phyloP scores from a whole-genome alignment of 805 yeast genomes.

The Lachancea sp. region DNA sequence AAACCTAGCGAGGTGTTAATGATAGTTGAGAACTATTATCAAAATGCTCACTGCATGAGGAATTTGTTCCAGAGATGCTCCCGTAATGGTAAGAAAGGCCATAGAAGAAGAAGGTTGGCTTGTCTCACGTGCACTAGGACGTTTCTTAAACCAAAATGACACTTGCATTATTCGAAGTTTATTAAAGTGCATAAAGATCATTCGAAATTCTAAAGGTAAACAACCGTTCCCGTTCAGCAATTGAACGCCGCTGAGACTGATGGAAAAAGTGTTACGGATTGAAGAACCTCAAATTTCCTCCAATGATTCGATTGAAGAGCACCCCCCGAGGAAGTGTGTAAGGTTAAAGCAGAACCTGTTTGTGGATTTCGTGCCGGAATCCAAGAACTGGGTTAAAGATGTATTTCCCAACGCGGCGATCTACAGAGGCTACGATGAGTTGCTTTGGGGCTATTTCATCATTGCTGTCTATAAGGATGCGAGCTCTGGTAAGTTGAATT shows the following conservation, averaged over 20 bases:
- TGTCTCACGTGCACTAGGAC: too few relatives aligned
- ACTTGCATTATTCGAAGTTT: too few relatives aligned
- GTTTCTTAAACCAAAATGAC: too few relatives aligned
- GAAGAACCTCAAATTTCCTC: background rate
- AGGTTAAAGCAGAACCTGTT: conserved; percentile 1
- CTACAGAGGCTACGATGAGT: conserved; percentile 22
- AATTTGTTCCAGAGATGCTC: too few relatives aligned
- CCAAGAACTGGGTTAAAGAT: conserved; percentile 16
- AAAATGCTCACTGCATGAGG: too few relatives aligned
- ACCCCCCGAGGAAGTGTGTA: background rate
- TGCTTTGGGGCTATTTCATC: conserved; percentile 28
- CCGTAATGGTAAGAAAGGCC: too few relatives aligned
- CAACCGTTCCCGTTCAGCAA: background rate
- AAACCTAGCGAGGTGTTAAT: too few relatives aligned
- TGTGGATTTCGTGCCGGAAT: background rate
- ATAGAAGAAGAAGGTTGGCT: too few relatives aligned
- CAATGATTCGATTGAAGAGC: background rate
- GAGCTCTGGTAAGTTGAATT: conserved; percentile 39
- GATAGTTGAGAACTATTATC: too few relatives aligned
- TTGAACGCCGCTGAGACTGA: background rate
- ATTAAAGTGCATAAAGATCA: too few relatives aligned
- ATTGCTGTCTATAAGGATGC: conserved; percentile 20
- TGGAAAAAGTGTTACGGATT: background rate
- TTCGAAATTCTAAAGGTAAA: conserved; percentile 1
- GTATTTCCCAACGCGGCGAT: conserved; percentile 21